Base-by-base conservation (phyloP, 1,284 basidiomycete species). In the Tilletia walkeri region DNA sequence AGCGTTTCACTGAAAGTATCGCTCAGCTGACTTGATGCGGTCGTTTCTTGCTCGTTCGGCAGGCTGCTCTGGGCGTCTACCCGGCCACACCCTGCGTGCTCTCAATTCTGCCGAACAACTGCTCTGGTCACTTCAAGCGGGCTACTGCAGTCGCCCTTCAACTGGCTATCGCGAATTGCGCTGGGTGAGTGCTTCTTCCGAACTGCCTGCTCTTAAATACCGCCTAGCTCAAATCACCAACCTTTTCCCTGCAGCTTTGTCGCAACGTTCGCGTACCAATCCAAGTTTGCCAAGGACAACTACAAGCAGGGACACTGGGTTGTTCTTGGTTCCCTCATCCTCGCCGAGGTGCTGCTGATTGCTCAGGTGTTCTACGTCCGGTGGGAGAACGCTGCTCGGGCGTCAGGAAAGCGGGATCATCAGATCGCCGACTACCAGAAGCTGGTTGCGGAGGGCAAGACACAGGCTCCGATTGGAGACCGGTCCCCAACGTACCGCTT, bases 81-180 rank as follows among this genome's bases (percentile, higher is more conserved):
- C 77, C 80, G 5, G 59, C 69, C 4, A 79, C 78, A 5, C 81
- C 81, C 2, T 80, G 78, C 53, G 77, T 80, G 38, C 72, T 82
- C 20, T 69, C 77, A 1, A 72, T 80, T 53, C 75, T 81, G 2
- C 74, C 78, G 47, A 79, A 79, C 68, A 82, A 82, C 71, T 75
- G 71, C 30, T 74, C 79, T 1, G 77, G 76, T 6, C 76, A 80
- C 56, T 80, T 75, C 67, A 82, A 81, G 70, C 67, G 84, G 30
- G 83, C 76, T 1, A 84, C 81, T 2, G 81, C 82, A 20, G 77
- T 78, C 18, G 84, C 82, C 7, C 66, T 84, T 4, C 82, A 84
- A 71, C 77, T 84, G 18, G 80, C 80, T 63, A 79, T 84, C 30
- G 82, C 83, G 39, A 84, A 84, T 54, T 76, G 78, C 49, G 81